Evolutionary conservation across 1,284 basidiomycete genomes (phyloP), one percentile per base, ranked within the genome.

Genomic region (Vanrija humicola): DNA sequence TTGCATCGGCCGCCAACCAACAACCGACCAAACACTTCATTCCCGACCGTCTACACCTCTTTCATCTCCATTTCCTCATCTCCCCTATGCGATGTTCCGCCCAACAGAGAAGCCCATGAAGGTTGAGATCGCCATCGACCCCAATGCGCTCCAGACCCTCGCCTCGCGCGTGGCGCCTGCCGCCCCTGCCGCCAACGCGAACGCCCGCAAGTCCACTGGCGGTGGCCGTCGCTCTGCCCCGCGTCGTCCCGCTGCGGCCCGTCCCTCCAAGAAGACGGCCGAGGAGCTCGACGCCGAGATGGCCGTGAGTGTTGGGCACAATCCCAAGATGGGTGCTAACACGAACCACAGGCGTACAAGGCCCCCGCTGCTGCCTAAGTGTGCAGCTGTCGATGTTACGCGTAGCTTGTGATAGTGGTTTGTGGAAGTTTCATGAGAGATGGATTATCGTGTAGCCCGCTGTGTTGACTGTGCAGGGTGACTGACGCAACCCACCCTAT

Each of bases 61-160:
- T 28, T 7, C 6, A 16, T 50, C 40, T 23, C 14, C 34, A 54
- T 44, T 14, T 28, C 18, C 42, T 34, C 40, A 21, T 38, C 43
- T 18, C 29, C 5, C 23, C n/a, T 28, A 49, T 47, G 16, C 38
- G 34, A 45, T 47, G 34, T 38, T 46, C n/a, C 44, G 26, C 38
- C 52, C 57, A 51, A 77, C 80, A 96, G 92, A 93, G 83, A 89
- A 90, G 69, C 89, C 93, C 25, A 95, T 98, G 89, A 95, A 93
- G 82, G 93, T 98, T 63, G 95, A 98, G 82, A 91, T 98, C 61
- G 86, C 97, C 46, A 83, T 97, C 72, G 90, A 95, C 80, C 92
- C 92, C 23, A 81, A 86, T 51, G 83, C 83, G 52, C 82, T 85
- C n/a, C 81, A 83, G 6, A 81, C 87, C 9, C 81, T 94, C 63